A percentile compares a stretch with the other conserved stretches of the same genome.
These are phyloP conservation scores for Dissophora ornata DNA, from an alignment of 192 early-diverging fungal species.

Conservation along the genomic window DNA sequence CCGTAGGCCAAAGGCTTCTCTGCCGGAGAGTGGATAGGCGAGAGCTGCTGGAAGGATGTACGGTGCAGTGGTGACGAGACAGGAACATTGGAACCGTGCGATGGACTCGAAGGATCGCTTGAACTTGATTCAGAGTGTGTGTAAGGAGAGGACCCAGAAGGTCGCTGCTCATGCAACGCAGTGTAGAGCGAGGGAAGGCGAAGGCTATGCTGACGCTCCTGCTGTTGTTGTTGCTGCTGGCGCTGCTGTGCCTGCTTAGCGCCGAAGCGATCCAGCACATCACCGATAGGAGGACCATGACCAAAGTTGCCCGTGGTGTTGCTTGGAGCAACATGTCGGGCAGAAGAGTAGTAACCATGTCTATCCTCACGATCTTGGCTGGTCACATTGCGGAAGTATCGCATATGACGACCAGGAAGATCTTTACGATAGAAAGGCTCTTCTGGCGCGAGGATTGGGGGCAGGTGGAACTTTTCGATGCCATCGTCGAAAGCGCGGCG, in stretches of 20 bases:
- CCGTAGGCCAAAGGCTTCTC: slow-evolving; percentile 19
- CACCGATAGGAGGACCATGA: slow-evolving; percentile 43
- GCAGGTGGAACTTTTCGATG: slow-evolving; percentile 37
- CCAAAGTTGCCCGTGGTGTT: slow-evolving; percentile 54
- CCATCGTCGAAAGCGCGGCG: slow-evolving; percentile 16
- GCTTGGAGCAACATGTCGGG: slow-evolving; percentile 46
- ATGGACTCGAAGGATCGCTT: slow-evolving; percentile 26
- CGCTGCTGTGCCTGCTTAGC: slow-evolving; percentile 24
- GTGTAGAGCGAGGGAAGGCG: slow-evolving; percentile 45
- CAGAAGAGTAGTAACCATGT: slow-evolving; percentile 45
- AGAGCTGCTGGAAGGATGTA: slow-evolving; percentile 9
- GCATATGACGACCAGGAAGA: slow-evolving; percentile 51
- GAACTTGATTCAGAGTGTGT: slow-evolving; percentile 15
- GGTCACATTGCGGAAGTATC: slow-evolving; percentile 51
- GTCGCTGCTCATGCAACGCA: slow-evolving; percentile 39
- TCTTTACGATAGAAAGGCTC: slow-evolving; percentile 51
- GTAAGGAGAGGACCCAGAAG: slow-evolving; percentile 9
- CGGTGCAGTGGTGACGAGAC: slow-evolving; percentile 13
- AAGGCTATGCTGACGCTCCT: slow-evolving; percentile 14
- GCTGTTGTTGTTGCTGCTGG: slow-evolving; percentile 16
- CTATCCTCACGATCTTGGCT: slow-evolving; percentile 50
- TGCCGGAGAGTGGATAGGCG: slow-evolving; percentile 27
- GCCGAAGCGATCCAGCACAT: slow-evolving; percentile 35
- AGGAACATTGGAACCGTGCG: too few relatives aligned
- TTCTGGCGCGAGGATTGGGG: slow-evolving; percentile 39